A percentile compares a stretch with the other conserved stretches of the same genome.
Conservation (phyloP, 805 yeast genomes). For the Saccharomycopsis microspora region DNA sequence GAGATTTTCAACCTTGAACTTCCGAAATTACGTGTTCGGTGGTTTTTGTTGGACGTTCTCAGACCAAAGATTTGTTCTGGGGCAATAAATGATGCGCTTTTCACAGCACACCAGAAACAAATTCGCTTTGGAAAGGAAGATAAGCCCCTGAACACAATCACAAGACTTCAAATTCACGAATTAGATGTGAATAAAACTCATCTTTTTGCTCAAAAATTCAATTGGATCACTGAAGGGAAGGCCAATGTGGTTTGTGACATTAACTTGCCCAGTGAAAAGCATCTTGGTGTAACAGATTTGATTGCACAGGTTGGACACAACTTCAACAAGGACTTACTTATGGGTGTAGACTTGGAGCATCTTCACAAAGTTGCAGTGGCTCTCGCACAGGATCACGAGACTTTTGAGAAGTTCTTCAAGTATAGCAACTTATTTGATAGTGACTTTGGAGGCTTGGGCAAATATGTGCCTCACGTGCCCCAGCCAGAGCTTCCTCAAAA, state of each 20-base stretch:
- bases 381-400: constrained; percentile 3
- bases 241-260: constrained; percentile 64
- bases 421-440: constrained; percentile 10
- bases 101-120: constrained; percentile 69
- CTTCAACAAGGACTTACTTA: constrained; percentile 8
- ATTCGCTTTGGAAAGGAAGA: background rate
- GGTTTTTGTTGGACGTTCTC: constrained; percentile 54
- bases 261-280: constrained; percentile 46
- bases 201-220: constrained; percentile 33
- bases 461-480: background rate
- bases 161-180: constrained; percentile 24
- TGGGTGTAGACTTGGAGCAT: background rate
- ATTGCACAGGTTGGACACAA: constrained; percentile 16
- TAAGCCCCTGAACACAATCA: constrained; percentile 3
- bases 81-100: constrained; percentile 61
- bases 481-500: background rate
- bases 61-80: constrained; percentile 65
- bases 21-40: constrained; percentile 45
- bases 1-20: constrained; percentile 57
- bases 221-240: constrained; percentile 65
- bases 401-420: constrained; percentile 1
- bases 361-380: background rate
- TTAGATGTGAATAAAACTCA: constrained; percentile 24
- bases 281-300: constrained; percentile 19
- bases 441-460: background rate